Evolutionary conservation across 208 protist genomes (phyloP), one percentile per base, ranked within the genome.

Genomic region (Naegleria fowleri): DNA sequence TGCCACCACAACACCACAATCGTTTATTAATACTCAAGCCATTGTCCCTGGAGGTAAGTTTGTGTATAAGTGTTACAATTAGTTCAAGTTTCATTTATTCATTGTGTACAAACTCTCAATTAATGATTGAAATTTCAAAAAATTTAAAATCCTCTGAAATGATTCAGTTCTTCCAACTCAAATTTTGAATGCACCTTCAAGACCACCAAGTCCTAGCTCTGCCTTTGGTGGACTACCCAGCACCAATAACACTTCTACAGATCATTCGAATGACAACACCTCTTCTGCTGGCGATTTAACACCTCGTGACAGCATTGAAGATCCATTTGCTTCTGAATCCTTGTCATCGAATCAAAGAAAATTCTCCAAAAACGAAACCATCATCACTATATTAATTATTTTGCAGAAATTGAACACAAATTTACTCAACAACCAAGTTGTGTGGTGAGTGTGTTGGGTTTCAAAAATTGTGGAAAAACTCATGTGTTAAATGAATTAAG

Each of bases 401-500:
- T 79, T 79, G 67, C 67, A 36, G 67, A 79, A 79, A 79, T 79
- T 79, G 67, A 79, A 79, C 67, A 79, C 29, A 79, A 79, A 79
- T 79, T 79, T 33, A 79, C 67, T 36, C 67, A 79, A 79, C 16
- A 29, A 79, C 67, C 67, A 79, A 79, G 16, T 29, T 79, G 67
- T 79, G 67, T 79, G 5, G 67, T 79, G 6, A 79, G 67, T 79
- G 67, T 79, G 7, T 36, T 79, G 16, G 67, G 67, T 36, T 36
- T 36, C 36, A 29, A 79, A 33, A 29, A 79, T 36, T 13, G 16
- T 79, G 67, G 67, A 36, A 79, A 79, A 79, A 79, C 67, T 36
- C 67, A 79, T 9, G 7, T 79, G 16, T 79, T 79, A 33, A 79
- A 79, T 79, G 67, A 79, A 33, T 79, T 79, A 33, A 79, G 67